Base-by-base conservation (phyloP, 176 grass and related monocot species). In the Musa acuminata region DNA sequence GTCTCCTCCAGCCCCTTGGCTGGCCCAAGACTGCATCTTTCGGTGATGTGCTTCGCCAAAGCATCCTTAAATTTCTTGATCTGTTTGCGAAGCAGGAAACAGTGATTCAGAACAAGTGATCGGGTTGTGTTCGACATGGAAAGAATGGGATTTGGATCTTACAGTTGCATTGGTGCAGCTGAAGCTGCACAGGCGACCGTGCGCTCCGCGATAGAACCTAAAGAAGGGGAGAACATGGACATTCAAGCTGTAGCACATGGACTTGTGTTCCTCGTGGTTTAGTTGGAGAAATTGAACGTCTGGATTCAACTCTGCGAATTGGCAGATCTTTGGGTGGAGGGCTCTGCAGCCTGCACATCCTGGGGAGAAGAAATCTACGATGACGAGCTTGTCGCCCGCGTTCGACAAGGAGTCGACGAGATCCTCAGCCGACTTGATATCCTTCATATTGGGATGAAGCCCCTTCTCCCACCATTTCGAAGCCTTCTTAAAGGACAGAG, bases 81-180 rank as follows among this genome's bases (percentile, higher is more conserved):
- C 64, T 67, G 64, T 29, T 35, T 22, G 7, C 14, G 26, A 5
- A 26, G 24, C 26, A 11, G 17, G 16, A 21, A 11, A 51, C 0
- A 71, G 14, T 11, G 51, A 71, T 13, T 51, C 9, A 51, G n/a
- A 11, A 16, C 7, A 51, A n/a, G 9, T 0, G 8, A 51, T 51
- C 43, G 9, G 20, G 20, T 3, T 51, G 9, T 8, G 35, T 13
- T n/a, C 68, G 51, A 71, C 17, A 8, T 7, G 9, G 0, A 71
- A 43, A 17, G 3, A 20, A 19, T 16, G 8, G 3, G 43, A 71
- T 71, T 8, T 21, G 25, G 54, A 49, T n/a, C 72, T 75, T 75
- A 75, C 72, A 49, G 72, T 75, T 43, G 72, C 53, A 75, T 75
- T 75, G 14, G 72, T 75, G 72, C 72, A 75, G 54, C 72, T 75